phyloP scores from a whole-genome alignment of 1,284 basidiomycete genomes.

The Cronartium quercuum region DNA sequence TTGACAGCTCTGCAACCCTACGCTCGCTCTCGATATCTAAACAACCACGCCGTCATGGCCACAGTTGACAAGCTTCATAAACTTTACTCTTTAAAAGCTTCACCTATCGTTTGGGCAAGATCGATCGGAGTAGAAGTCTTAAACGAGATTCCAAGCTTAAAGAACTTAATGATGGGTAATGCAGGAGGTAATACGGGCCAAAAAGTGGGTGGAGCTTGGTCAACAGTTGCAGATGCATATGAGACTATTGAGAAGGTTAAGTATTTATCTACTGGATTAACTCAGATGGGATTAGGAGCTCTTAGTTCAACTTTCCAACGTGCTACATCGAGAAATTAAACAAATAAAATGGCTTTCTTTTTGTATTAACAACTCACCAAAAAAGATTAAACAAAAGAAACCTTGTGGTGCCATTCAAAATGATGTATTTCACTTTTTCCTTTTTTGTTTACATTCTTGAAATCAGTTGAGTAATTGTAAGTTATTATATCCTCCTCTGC shows the following conservation, averaged over 20 bases:
- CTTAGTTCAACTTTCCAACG: neutral
- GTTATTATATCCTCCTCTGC: too few relatives aligned
- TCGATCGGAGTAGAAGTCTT: conserved; percentile 80
- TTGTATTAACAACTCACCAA: too few relatives aligned
- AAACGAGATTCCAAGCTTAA: conserved; percentile 76
- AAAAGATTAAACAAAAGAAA: too few relatives aligned
- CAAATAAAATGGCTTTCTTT: neutral
- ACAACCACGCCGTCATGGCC: conserved; percentile 76
- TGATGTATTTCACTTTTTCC: too few relatives aligned
- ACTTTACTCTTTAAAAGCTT: conserved; percentile 63
- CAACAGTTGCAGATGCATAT: conserved; percentile 1
- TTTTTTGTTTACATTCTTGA: too few relatives aligned
- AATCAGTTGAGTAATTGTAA: too few relatives aligned
- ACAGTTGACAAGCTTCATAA: conserved; percentile 82
- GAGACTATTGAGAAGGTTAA: conserved; percentile 14
- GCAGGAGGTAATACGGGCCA: conserved; percentile 57
- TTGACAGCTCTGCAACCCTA: conserved; percentile 69
- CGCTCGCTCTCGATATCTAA: conserved; percentile 69
- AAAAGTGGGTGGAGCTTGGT: neutral
- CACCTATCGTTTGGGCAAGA: conserved; percentile 73
- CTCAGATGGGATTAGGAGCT: neutral
- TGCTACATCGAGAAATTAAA: neutral
- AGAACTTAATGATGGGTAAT: conserved; percentile 71
- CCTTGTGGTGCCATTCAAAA: too few relatives aligned
- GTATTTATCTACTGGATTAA: neutral